phyloP scores from a whole-genome alignment of 305 asterid species.

The Fraxinus latifolia region DNA sequence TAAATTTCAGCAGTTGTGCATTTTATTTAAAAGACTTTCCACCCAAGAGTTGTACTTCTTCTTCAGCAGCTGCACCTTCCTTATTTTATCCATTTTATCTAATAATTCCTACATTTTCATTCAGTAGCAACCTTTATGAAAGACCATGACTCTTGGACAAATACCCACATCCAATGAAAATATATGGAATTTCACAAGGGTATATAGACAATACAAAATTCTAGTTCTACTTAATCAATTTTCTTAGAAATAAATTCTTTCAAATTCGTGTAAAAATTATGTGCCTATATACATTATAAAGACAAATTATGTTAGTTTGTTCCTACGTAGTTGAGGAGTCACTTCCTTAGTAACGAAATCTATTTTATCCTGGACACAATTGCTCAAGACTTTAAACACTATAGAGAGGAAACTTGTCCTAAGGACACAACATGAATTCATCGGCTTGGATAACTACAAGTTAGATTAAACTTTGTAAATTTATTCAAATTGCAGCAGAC shows the following conservation, averaged over 20 bases:
- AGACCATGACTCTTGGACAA: background rate
- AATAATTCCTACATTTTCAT: background rate
- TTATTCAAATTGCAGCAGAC: background rate
- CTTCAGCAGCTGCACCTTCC: background rate
- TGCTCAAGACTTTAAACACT: background rate
- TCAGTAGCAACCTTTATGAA: background rate
- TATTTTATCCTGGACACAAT: background rate
- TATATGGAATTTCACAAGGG: background rate
- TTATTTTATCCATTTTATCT: background rate
- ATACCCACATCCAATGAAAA: background rate
- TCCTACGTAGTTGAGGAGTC: background rate
- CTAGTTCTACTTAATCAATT: background rate
- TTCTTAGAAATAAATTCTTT: background rate
- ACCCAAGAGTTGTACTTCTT: background rate
- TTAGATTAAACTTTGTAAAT: background rate
- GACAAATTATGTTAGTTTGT: background rate
- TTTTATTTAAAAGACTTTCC: background rate
- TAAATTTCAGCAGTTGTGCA: background rate
- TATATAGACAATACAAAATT: background rate
- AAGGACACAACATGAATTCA: background rate
- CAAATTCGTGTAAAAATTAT: background rate
- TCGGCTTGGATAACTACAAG: background rate
- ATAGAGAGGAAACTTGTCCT: background rate
- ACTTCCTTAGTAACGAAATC: background rate
- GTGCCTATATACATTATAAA: background rate